Percentiles rank a stretch among this genome's conserved stretches.
phyloP scores from a whole-genome alignment of 2,329 filamentous ascomycete species.

The Aspergillus sp. region DNA sequence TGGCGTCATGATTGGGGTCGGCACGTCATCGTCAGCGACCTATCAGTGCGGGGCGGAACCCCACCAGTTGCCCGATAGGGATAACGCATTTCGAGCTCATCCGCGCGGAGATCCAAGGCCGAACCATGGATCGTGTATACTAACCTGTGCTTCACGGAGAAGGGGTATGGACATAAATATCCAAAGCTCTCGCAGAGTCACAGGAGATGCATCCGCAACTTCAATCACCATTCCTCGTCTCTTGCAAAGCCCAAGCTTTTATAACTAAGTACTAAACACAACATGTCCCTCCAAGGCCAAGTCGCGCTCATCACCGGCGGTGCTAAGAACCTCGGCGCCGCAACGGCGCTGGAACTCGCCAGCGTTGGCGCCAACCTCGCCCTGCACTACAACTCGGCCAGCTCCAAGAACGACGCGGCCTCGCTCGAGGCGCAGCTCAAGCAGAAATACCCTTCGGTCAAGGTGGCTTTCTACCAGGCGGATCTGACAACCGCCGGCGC shows the following conservation, averaged over 20 bases:
- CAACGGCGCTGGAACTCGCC: conserved; percentile 31
- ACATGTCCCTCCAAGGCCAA: conserved; percentile 33
- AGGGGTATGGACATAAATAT: too few species aligned
- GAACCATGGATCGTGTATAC: background rate
- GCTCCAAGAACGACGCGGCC: conserved; percentile 30
- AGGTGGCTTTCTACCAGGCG: conserved; percentile 37
- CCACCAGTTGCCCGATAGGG: background rate
- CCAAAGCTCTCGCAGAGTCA: too few species aligned
- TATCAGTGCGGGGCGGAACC: background rate
- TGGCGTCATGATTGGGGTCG: background rate
- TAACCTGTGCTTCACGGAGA: too few species aligned
- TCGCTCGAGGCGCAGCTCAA: conserved; percentile 33
- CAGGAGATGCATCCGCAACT: too few species aligned
- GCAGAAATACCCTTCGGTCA: conserved; percentile 21
- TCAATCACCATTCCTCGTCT: too few species aligned
- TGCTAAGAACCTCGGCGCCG: conserved; percentile 37
- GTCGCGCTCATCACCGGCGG: conserved; percentile 38
- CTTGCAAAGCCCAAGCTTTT: too few species aligned
- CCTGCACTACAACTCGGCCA: conserved; percentile 37
- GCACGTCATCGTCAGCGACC: background rate
- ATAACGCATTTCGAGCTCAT: conserved; percentile 15
- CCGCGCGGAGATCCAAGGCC: background rate
- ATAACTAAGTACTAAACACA: background rate
- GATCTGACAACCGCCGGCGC: conserved; percentile 36
- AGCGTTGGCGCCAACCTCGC: conserved; percentile 29